Percentiles rank a stretch among this genome's conserved stretches.
Conservation (phyloP, 2,329 filamentous ascomycete genomes). For the Geosmithia flava region DNA sequence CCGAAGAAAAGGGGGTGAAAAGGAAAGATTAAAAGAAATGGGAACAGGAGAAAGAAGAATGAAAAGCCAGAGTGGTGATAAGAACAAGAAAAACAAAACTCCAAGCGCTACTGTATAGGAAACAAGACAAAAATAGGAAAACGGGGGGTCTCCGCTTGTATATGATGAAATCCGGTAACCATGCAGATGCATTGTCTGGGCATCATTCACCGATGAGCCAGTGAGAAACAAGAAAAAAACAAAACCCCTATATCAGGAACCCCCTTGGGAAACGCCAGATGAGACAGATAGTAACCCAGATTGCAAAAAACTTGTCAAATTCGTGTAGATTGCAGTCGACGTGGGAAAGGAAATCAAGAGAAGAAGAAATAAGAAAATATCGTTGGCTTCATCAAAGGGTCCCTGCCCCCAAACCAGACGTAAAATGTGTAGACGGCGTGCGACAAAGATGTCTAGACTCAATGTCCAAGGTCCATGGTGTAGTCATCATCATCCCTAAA, state of each 20-base stretch:
- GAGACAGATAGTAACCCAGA: too few species aligned
- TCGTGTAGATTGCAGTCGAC: too few species aligned
- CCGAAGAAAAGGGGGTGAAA: slow-evolving; percentile 1
- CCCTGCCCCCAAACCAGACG: background rate
- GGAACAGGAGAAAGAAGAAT: background rate
- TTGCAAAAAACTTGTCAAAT: background rate
- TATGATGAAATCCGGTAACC: background rate
- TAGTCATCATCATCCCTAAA: slow-evolving; percentile 96
- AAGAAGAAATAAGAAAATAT: too few species aligned
- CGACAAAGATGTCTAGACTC: background rate
- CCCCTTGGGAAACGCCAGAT: background rate
- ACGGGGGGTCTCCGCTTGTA: background rate
- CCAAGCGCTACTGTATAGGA: slow-evolving; percentile 2
- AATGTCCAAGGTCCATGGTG: slow-evolving; percentile 56
- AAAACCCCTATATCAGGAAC: background rate
- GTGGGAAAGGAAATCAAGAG: background rate
- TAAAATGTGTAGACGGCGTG: slow-evolving; percentile 3
- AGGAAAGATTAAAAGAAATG: background rate
- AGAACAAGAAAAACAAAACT: background rate
- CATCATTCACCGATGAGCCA: background rate
- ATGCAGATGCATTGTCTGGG: background rate
- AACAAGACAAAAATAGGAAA: too few species aligned
- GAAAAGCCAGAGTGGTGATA: background rate
- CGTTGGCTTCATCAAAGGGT: too few species aligned
- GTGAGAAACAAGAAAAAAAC: slow-evolving; percentile 1